These are phyloP conservation scores for Lachnellula suecica DNA, from an alignment of 2,329 filamentous ascomycete genomes.

Conservation along the genomic window DNA sequence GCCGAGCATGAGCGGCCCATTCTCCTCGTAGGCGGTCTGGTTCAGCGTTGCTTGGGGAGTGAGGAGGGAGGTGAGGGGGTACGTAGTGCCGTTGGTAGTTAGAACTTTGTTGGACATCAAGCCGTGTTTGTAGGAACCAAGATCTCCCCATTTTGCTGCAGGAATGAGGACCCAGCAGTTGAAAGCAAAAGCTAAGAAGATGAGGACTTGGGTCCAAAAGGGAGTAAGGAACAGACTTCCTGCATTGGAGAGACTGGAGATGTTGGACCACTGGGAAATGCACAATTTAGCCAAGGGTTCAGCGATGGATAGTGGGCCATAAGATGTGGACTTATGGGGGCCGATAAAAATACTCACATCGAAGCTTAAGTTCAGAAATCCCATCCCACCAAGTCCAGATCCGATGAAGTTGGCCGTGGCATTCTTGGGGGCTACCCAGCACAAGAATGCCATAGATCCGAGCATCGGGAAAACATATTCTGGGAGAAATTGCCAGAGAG, in stretches of 20 bases:
- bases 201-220: conserved; percentile 58
- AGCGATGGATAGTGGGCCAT: no score
- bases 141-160: conserved; percentile 55
- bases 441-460: conserved; percentile 59
- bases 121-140: conserved; percentile 50
- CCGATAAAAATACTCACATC: no score
- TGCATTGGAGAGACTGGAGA: conserved; percentile 43
- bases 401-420: conserved; percentile 59
- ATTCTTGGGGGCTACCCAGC: conserved; percentile 62
- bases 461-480: conserved; percentile 61
- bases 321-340: no score
- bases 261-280: conserved; percentile 65
- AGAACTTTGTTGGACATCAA: conserved; percentile 55
- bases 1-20: conserved; percentile 57
- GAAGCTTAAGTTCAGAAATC: conserved; percentile 57
- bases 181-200: conserved; percentile 53
- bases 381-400: conserved; percentile 61
- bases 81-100: conserved; percentile 32
- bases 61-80: conserved; percentile 36
- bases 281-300: no score
- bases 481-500: conserved; percentile 61
- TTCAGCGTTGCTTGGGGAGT: conserved; percentile 33
- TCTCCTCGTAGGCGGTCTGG: conserved; percentile 43
- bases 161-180: conserved; percentile 60
- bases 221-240: conserved; percentile 54